phyloP scores from a whole-genome alignment of 768 basidiomycete genomes.

The Gautieria morchelliformis region DNA sequence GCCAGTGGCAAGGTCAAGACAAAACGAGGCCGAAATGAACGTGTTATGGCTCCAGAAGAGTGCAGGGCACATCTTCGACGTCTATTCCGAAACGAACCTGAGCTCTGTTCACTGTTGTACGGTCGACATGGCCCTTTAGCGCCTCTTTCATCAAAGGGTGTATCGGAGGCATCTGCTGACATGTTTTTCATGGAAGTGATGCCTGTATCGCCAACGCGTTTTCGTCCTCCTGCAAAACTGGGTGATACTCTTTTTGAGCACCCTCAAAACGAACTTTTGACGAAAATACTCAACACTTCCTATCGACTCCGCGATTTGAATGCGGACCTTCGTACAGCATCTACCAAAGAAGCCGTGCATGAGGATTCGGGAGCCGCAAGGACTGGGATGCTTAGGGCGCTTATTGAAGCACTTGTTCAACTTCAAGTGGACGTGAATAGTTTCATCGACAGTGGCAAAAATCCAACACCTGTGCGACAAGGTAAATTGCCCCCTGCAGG shows the following conservation, averaged over 20 bases:
- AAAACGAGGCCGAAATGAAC: constrained; percentile 74
- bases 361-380: constrained; percentile 40
- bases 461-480: constrained; percentile 72
- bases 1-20: constrained; percentile 74
- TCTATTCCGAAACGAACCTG: constrained; percentile 73
- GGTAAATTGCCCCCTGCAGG: constrained; percentile 89
- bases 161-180: constrained; percentile 73
- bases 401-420: constrained; percentile 79
- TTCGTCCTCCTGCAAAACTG: constrained; percentile 88
- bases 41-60: constrained; percentile 84
- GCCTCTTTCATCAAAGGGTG: constrained; percentile 43
- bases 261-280: constrained; percentile 85
- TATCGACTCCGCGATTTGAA: constrained; percentile 75
- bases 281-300: constrained; percentile 70
- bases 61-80: constrained; percentile 88
- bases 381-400: constrained; percentile 48
- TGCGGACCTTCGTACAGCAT: constrained; percentile 48
- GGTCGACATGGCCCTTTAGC: constrained; percentile 87
- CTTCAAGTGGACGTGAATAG: constrained; percentile 93
- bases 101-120: constrained; percentile 82
- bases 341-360: constrained; percentile 37
- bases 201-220: constrained; percentile 88
- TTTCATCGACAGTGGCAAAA: constrained; percentile 95
- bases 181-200: constrained; percentile 97
- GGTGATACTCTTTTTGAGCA: constrained; percentile 92